Evolutionary conservation across 106 monocot species (phyloP).

Genomic region (Xerophyta viscosa): DNA sequence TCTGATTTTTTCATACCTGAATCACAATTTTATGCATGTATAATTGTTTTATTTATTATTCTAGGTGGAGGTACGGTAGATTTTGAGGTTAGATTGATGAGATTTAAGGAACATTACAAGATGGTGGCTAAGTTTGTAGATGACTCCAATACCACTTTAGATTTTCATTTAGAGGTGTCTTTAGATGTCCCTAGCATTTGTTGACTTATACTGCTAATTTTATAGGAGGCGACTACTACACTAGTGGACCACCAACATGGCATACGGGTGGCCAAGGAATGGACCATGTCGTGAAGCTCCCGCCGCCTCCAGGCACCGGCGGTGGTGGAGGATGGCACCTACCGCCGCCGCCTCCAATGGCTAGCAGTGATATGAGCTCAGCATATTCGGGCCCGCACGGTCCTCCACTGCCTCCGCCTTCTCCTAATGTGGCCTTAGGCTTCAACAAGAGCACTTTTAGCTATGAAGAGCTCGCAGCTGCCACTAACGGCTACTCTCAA

Average conservation of each 20-base stretch:
- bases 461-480: slow-evolving; percentile 68
- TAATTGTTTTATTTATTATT: too few species aligned
- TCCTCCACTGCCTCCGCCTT: slow-evolving; percentile 28
- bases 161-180: too few species aligned
- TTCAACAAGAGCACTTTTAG: slow-evolving; percentile 73
- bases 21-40: too few species aligned
- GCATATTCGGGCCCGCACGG: slow-evolving; percentile 52
- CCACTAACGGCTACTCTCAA: slow-evolving; percentile 49
- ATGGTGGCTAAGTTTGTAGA: too few species aligned
- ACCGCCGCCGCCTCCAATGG: slow-evolving; percentile 14
- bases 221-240: slow-evolving; percentile 18
- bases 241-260: slow-evolving; percentile 31
- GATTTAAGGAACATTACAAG: too few species aligned
- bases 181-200: too few species aligned
- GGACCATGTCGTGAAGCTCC: slow-evolving; percentile 25
- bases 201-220: too few species aligned
- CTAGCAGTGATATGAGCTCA: slow-evolving; percentile 29
- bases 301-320: slow-evolving; percentile 23
- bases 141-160: too few species aligned
- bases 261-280: slow-evolving; percentile 5
- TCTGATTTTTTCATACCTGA: too few species aligned
- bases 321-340: slow-evolving; percentile 15
- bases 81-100: too few species aligned
- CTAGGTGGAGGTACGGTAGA: too few species aligned
- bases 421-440: slow-evolving; percentile 28